Percentiles rank a stretch among this genome's conserved stretches.
Conservation (phyloP, 768 basidiomycete species). For the Lentinus brumalis region DNA sequence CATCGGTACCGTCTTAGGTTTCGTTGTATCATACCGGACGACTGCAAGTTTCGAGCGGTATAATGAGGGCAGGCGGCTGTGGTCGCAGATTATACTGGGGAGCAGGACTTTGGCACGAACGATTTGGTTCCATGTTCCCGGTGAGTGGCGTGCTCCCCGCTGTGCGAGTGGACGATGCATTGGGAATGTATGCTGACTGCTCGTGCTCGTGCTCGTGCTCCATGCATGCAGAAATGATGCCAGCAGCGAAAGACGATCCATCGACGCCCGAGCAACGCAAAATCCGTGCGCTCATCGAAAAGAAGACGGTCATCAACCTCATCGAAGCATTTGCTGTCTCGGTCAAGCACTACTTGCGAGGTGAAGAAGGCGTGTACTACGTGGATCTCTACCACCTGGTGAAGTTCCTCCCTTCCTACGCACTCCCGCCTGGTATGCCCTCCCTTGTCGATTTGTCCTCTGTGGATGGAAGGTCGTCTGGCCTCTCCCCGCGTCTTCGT, state of each 20-base stretch:
- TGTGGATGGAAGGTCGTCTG: constrained; percentile 2
- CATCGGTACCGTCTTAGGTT: constrained; percentile 69
- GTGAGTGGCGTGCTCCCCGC: constrained; percentile 33
- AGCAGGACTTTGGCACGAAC: constrained; percentile 59
- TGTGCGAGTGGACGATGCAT: too few relatives aligned
- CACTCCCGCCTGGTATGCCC: constrained; percentile 53
- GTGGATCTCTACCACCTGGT: constrained; percentile 66
- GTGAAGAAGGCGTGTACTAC: constrained; percentile 44
- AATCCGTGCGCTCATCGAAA: constrained; percentile 58
- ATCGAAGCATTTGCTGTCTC: constrained; percentile 67
- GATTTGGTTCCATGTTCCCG: constrained; percentile 69
- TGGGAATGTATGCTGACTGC: too few relatives aligned
- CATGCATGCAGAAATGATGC: constrained; percentile 27
- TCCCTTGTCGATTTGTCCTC: constrained; percentile 36
- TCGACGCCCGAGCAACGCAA: constrained; percentile 37
- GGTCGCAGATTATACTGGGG: constrained; percentile 67
- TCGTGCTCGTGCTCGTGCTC: background rate
- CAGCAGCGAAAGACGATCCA: constrained; percentile 20
- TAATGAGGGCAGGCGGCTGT: constrained; percentile 68
- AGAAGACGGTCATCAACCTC: constrained; percentile 69
- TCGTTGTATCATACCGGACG: constrained; percentile 71
- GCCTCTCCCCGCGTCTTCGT: constrained; percentile 6
- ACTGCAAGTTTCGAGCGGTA: constrained; percentile 77
- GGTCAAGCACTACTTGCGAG: constrained; percentile 70
- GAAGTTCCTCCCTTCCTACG: constrained; percentile 71